These are phyloP conservation scores for Torrubiellomyces zombiae DNA, from an alignment of 2,329 filamentous ascomycete species.

Conservation along the genomic window DNA sequence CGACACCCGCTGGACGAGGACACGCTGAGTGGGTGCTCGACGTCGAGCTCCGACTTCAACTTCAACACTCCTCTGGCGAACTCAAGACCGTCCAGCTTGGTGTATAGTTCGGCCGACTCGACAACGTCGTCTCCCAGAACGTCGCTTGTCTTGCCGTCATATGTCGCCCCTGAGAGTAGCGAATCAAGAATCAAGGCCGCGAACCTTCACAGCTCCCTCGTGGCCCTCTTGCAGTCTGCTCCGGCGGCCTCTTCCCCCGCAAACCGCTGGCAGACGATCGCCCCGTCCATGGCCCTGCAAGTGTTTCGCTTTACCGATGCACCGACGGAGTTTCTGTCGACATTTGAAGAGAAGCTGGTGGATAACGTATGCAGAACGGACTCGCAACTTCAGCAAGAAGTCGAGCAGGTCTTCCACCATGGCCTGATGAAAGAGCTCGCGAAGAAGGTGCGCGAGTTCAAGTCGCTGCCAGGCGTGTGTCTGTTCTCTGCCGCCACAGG, in stretches of 20 bases:
- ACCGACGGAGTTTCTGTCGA: constrained; percentile 27
- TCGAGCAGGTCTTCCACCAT: constrained; percentile 31
- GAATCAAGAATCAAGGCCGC: constrained; percentile 27
- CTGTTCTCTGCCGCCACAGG: constrained; percentile 40
- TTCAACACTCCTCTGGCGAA: constrained; percentile 27
- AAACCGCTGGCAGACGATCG: constrained; percentile 35
- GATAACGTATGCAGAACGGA: constrained; percentile 25
- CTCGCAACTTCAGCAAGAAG: constrained; percentile 27
- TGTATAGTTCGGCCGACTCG: constrained; percentile 31
- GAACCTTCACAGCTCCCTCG: constrained; percentile 34
- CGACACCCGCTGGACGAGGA: constrained; percentile 14
- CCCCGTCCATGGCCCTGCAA: constrained; percentile 36
- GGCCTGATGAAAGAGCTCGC: constrained; percentile 31
- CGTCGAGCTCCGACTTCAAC: constrained; percentile 22
- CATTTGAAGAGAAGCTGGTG: constrained; percentile 32
- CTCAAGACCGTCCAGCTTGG: constrained; percentile 34
- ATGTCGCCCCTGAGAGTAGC: constrained; percentile 18
- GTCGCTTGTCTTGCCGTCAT: constrained; percentile 20
- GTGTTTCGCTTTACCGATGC: constrained; percentile 40
- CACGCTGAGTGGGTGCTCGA: constrained; percentile 7
- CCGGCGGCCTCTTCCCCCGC: constrained; percentile 22
- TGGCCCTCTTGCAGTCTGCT: constrained; percentile 37
- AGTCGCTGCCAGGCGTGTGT: constrained; percentile 31
- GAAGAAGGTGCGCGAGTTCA: constrained; percentile 34
- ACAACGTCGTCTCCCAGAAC: constrained; percentile 35